Evolutionary conservation across 148 eudicot species (phyloP).

Genomic region (Bassia scoparia): DNA sequence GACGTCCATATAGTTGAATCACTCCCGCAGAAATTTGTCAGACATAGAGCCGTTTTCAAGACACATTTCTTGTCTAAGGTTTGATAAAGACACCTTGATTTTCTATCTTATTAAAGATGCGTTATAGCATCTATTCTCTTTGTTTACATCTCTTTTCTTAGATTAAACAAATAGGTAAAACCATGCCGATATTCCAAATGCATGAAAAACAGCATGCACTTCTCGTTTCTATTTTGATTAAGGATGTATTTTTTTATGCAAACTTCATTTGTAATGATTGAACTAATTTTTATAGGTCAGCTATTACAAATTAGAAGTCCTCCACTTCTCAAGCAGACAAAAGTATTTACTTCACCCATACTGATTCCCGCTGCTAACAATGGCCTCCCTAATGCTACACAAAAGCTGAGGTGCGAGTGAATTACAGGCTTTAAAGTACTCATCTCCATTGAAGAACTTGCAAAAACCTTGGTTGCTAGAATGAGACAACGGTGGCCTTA

Average conservation of each 20-base stretch:
- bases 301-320: constrained; percentile 75
- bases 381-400: constrained; percentile 60
- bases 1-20: constrained; percentile 74
- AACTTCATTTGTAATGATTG: background rate
- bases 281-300: constrained; percentile 47
- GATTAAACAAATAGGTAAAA: background rate
- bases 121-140: too few relatives aligned
- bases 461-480: constrained; percentile 69
- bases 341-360: constrained; percentile 89
- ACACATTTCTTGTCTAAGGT: constrained; percentile 99
- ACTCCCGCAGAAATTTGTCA: constrained; percentile 61
- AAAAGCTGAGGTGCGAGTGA: constrained; percentile 92
- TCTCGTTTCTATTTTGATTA: background rate
- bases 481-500: constrained; percentile 73
- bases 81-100: constrained; percentile 10
- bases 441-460: constrained; percentile 85
- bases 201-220: background rate
- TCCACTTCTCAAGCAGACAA: constrained; percentile 86
- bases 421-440: constrained; percentile 83
- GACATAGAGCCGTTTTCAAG: constrained; percentile 64
- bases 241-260: background rate
- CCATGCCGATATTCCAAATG: background rate
- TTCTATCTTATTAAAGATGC: background rate
- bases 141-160: background rate
- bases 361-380: constrained; percentile 97